These are phyloP conservation scores for Sporisorium graminicola DNA, from an alignment of 1,284 basidiomycete species.

Conservation along the genomic window DNA sequence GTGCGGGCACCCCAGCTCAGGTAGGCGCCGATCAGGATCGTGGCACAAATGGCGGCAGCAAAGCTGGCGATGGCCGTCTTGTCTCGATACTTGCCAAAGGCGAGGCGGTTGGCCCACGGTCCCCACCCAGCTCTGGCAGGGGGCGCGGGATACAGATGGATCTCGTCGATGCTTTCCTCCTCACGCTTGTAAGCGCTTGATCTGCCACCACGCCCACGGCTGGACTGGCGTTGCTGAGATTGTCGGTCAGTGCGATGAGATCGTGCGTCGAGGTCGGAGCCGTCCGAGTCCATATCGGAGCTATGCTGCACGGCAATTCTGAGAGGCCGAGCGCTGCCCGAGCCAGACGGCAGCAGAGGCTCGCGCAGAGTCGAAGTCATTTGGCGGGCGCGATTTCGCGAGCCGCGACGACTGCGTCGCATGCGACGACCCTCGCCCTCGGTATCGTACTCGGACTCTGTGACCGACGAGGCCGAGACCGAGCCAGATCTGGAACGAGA, in stretches of 20 bases:
- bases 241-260: constrained; percentile 5
- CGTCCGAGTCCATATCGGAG: constrained; percentile 31
- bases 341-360: constrained; percentile 43
- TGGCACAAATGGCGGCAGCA: constrained; percentile 34
- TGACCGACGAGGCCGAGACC: constrained; percentile 49
- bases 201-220: not conserved
- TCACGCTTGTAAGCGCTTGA: constrained; percentile 7
- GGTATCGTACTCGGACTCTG: constrained; percentile 45
- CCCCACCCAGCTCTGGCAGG: constrained; percentile 50
- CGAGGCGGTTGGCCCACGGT: constrained; percentile 54
- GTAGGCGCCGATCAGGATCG: constrained; percentile 49
- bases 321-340: constrained; percentile 24
- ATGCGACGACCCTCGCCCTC: constrained; percentile 34
- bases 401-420: constrained; percentile 25
- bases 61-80: constrained; percentile 57
- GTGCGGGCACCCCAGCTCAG: constrained; percentile 40
- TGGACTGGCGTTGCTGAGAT: constrained; percentile 12
- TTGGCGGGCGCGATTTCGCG: constrained; percentile 50
- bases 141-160: constrained; percentile 47
- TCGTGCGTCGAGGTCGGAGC: constrained; percentile 14
- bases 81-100: constrained; percentile 59
- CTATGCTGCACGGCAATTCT: constrained; percentile 16
- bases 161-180: constrained; percentile 29
- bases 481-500: constrained; percentile 43
- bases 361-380: constrained; percentile 49